Evolutionary conservation across 2,329 filamentous ascomycete species (phyloP), one percentile per base, ranked within the genome.

Genomic region (Thermothelomyces thermophilus): DNA sequence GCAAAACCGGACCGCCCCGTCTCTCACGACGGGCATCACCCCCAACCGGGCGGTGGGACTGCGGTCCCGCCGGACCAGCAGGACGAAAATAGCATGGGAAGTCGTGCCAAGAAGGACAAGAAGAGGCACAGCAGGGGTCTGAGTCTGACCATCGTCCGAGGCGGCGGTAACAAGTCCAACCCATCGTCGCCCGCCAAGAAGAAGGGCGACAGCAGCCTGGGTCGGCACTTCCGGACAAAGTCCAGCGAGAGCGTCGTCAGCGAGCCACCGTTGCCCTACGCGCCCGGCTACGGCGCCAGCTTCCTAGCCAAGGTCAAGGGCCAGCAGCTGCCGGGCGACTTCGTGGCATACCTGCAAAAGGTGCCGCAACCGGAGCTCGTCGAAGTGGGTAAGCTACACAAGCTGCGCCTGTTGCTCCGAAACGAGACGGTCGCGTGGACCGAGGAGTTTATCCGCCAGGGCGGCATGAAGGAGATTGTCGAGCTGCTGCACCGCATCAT

Each of bases 381-480:
- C 9, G 91, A 97, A 66, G 87, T 97, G n/a, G 90, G 90, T 39
- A 91, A 93, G 65, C 71, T 98, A 31, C 93, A 97, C 70, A 97
- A 97, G 69, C 76, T 98, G 40, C 82, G 91, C 13, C 76, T 96
- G 17, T 71, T 97, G 46, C 75, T 98, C 46, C 83, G 93, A 16
- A 97, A 97, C 62, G 93, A 98, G 71, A 95, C 91, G 0, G 89
- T 98, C 5, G 81, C 86, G 11, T 98, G 93, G 93, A 94, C 94
- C 3, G 89, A 97, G 64, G 80, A 83, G 11, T 98, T 97, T 65
- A 88, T 97, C 59, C 77, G 82, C 35, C 83, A 90, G 56, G 90
- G 88, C 14, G 93, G 93, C 17, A 95, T 97, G 90, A 80, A 86
- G 58, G 89, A 96, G 66, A 87, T 97, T 55, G 86, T 96, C 31